These are phyloP conservation scores for Immersiporthe knoxdaviesiana DNA, from an alignment of 2,329 filamentous ascomycete species.

Conservation along the genomic window DNA sequence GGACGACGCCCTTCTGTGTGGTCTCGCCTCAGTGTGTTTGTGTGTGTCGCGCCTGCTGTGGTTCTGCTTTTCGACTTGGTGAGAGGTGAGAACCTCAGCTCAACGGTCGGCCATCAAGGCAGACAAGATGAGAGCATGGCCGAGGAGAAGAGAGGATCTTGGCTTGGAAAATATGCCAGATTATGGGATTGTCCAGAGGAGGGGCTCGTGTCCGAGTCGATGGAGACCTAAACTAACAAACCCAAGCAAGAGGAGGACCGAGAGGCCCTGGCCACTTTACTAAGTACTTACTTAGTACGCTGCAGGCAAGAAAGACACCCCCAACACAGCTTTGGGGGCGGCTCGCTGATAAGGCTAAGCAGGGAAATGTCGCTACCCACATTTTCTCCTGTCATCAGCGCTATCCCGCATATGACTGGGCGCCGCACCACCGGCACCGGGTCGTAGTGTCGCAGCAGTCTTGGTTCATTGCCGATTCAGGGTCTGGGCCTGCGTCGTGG, in stretches of 20 bases:
- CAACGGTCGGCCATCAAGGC: neutral
- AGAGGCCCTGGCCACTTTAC: neutral
- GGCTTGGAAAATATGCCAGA: slow-evolving; percentile 5
- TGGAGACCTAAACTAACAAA: neutral
- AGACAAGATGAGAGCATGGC: neutral
- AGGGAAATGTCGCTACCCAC: slow-evolving; percentile 3
- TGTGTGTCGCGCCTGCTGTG: neutral
- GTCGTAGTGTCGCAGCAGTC: neutral
- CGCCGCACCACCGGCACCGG: neutral
- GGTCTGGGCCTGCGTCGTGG: neutral
- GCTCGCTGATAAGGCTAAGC: slow-evolving; percentile 6
- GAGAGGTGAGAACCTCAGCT: neutral
- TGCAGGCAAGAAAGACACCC: neutral
- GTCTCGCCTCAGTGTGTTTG: no score
- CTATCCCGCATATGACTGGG: slow-evolving; percentile 3
- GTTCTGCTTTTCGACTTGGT: neutral
- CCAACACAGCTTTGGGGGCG: neutral
- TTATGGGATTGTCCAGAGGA: neutral
- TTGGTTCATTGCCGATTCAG: slow-evolving; percentile 2
- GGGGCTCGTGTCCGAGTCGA: neutral
- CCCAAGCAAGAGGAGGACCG: neutral
- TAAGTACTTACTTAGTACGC: no score
- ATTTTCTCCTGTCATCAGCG: slow-evolving; percentile 3
- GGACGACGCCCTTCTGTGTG: neutral
- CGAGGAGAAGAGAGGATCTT: neutral